Percentiles rank a stretch among this genome's conserved stretches.
phyloP scores from a whole-genome alignment of 148 eudicot species.

The Nyssa sinensis region DNA sequence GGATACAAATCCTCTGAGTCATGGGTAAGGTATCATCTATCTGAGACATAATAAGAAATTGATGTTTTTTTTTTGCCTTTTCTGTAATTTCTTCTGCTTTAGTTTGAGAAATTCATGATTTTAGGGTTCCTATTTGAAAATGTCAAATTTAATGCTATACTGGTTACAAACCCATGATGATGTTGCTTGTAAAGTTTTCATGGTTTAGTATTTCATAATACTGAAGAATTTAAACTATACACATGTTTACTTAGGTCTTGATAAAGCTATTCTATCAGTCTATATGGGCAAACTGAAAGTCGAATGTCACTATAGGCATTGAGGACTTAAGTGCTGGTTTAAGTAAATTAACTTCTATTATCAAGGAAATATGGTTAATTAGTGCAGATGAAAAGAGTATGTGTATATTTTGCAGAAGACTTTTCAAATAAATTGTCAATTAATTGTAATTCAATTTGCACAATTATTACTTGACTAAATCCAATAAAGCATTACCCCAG shows the following conservation, averaged over 20 bases:
- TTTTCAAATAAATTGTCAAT: no score
- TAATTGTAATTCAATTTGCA: neutral
- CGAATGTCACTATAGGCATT: neutral
- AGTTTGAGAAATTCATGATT: neutral
- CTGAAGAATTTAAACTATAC: neutral
- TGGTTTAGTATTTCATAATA: neutral
- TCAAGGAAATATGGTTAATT: neutral
- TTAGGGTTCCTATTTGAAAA: no score
- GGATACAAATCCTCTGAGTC: constrained; percentile 87
- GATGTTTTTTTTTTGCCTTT: neutral
- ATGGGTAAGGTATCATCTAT: constrained; percentile 94
- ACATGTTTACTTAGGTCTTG: no score
- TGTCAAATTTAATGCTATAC: neutral
- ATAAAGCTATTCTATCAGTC: neutral
- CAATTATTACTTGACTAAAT: neutral
- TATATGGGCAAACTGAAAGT: neutral
- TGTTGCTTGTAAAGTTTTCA: neutral
- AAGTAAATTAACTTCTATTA: neutral
- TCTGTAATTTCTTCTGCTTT: constrained; percentile 3
- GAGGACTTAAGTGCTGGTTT: no score
- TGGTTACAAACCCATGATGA: neutral
- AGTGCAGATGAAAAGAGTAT: neutral
- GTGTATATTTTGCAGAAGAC: neutral
- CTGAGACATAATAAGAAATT: constrained; percentile 19
- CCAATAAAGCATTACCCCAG: neutral